These are phyloP conservation scores for Fusarium lyarnte DNA, from an alignment of 2,329 filamentous ascomycete genomes.

Conservation along the genomic window DNA sequence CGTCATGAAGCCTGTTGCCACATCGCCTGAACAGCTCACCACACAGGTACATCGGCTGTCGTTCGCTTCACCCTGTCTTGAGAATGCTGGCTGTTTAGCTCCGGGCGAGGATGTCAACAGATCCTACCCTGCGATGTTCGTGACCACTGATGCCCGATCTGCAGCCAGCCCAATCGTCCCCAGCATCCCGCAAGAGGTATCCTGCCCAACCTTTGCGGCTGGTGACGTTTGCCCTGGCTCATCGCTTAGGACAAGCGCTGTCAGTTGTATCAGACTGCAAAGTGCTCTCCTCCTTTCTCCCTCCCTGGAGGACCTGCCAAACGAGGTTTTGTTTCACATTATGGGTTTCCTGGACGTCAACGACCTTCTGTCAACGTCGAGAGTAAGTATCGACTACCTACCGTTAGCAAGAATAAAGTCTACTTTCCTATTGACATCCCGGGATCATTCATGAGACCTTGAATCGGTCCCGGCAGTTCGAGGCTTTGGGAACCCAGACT, in stretches of 20 bases:
- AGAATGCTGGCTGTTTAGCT: slow-evolving; percentile 25
- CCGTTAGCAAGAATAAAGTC: neutral
- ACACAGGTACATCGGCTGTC: slow-evolving; percentile 48
- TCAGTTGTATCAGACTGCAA: neutral
- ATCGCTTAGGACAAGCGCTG: neutral
- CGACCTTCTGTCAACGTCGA: slow-evolving; percentile 64
- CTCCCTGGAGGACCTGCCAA: slow-evolving; percentile 58
- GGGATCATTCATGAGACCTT: neutral
- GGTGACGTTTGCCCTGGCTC: neutral
- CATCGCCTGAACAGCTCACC: slow-evolving; percentile 47
- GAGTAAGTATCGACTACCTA: slow-evolving; percentile 55
- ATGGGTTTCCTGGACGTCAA: slow-evolving; percentile 65
- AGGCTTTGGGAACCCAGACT: slow-evolving; percentile 21
- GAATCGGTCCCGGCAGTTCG: neutral
- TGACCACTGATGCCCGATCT: slow-evolving; percentile 47
- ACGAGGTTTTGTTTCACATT: slow-evolving; percentile 66
- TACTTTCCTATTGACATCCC: neutral
- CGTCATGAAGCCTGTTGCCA: slow-evolving; percentile 41
- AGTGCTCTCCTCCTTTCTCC: slow-evolving; percentile 2
- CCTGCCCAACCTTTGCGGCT: slow-evolving; percentile 6
- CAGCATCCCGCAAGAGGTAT: slow-evolving; percentile 18
- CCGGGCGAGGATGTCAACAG: slow-evolving; percentile 19
- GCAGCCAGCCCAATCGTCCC: slow-evolving; percentile 12
- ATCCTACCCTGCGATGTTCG: slow-evolving; percentile 34
- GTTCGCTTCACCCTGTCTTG: slow-evolving; percentile 32